phyloP scores from a whole-genome alignment of 352 stramenopile species.

The Blastocystis sp. region DNA sequence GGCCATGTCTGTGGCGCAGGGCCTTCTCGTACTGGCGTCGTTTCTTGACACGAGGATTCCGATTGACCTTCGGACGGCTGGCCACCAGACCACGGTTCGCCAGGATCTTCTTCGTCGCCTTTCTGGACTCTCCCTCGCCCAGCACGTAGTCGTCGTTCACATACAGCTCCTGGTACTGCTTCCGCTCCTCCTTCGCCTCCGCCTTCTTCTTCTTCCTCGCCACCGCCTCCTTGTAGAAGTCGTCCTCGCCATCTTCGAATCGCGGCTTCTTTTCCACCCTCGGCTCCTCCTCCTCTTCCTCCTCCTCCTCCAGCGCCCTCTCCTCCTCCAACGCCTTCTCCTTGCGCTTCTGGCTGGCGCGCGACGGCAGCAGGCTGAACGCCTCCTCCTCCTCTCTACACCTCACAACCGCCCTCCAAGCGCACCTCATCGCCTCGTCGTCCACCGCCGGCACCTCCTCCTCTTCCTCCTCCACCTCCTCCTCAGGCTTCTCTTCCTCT shows the following conservation, averaged over 20 bases:
- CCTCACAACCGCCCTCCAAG: conserved; percentile 73
- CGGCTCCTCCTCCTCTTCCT: conserved; percentile 70
- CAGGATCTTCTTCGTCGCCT: conserved; percentile 89
- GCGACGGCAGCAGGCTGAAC: background rate
- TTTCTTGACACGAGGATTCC: conserved; percentile 97
- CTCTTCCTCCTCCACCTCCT: conserved; percentile 34
- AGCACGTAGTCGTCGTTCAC: conserved; percentile 74
- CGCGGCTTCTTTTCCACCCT: no score
- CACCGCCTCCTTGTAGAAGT: conserved; percentile 78
- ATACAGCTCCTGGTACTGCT: conserved; percentile 77
- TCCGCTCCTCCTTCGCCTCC: conserved; percentile 79
- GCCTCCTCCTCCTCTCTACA: background rate
- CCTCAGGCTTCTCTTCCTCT: background rate
- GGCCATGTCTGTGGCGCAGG: conserved; percentile 91
- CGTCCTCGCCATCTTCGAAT: conserved; percentile 34
- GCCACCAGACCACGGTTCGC: conserved; percentile 95
- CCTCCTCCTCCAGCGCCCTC: conserved; percentile 73
- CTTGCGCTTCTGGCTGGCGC: background rate
- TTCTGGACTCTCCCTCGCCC: conserved; percentile 82
- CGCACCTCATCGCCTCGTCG: conserved; percentile 24
- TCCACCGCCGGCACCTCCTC: conserved; percentile 28
- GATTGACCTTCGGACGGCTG: conserved; percentile 95
- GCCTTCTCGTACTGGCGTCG: conserved; percentile 92
- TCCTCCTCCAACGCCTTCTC: background rate
- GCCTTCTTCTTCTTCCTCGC: conserved; percentile 75